A percentile compares a stretch with the other conserved stretches of the same genome.
phyloP scores from a whole-genome alignment of 1,139 yeast genomes.

The Magnusiomyces paraingens region DNA sequence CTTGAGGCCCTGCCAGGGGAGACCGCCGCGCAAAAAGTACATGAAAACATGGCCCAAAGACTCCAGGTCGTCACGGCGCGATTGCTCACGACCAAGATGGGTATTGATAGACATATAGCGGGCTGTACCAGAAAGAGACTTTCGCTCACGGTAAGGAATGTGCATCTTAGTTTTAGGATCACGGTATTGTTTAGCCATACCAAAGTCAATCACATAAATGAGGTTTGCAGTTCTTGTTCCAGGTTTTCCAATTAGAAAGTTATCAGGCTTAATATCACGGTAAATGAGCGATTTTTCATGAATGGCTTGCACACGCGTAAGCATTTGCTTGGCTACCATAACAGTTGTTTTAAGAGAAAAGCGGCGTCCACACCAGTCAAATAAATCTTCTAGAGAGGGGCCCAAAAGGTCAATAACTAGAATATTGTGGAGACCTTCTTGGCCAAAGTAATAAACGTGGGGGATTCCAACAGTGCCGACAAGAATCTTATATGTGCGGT shows the following conservation, averaged over 20 bases:
- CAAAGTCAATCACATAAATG: constrained; percentile 94
- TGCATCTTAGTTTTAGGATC: constrained; percentile 95
- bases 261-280: constrained; percentile 85
- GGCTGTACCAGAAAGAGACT: constrained; percentile 95
- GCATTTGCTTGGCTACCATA: constrained; percentile 86
- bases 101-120: constrained; percentile 94
- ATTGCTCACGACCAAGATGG: constrained; percentile 94
- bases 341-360: constrained; percentile 91
- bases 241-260: constrained; percentile 74
- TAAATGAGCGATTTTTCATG: constrained; percentile 95
- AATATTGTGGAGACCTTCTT: constrained; percentile 94
- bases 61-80: constrained; percentile 94
- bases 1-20: constrained; percentile 98
- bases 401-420: constrained; percentile 95
- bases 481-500: constrained; percentile 86
- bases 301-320: constrained; percentile 89
- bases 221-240: constrained; percentile 93
- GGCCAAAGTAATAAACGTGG: constrained; percentile 94
- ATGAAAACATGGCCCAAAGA: constrained; percentile 91
- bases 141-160: constrained; percentile 93
- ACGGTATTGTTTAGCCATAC: constrained; percentile 90
- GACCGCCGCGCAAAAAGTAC: constrained; percentile 88
- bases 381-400: constrained; percentile 90
- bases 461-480: constrained; percentile 98
- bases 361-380: constrained; percentile 91